Evolutionary conservation across 768 basidiomycete species (phyloP), one percentile per base, ranked within the genome.

Genomic region (Mycena vitilis): DNA sequence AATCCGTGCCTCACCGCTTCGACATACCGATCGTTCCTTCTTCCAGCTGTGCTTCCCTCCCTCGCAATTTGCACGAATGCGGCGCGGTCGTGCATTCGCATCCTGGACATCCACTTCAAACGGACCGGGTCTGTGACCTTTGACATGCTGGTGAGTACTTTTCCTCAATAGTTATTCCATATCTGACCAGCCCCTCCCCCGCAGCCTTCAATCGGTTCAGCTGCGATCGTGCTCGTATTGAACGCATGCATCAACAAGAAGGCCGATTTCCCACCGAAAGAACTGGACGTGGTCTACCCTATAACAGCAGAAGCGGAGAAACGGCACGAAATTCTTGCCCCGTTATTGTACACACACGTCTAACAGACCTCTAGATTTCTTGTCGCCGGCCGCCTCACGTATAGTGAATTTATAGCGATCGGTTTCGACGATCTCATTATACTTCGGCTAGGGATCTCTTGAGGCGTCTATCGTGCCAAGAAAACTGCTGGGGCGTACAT

Each of bases 31-130:
- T 60, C 22, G 51, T 37, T 42, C 47, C 18, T 13, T 2, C 25
- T 13, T 25, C 70, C 11, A 57, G 69, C 18, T 22, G 51, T 55
- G 1, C 78, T 87, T 42, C 85, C 88, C 84, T 53, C 90, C 0
- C 82, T 92, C 13, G 89, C 91, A 0, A 92, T 93, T 55, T 92
- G 91, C 75, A 87, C 88, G 38, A 93, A 91, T 60, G 86, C 92
- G 1, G 89, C 92, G 2, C 82, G 92, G 13, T 88, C 88, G 0
- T 87, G 84, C 54, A 83, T 83, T 23, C 89, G 89, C 51, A 82
- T 93, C 36, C 74, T 90, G 51, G 89, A 91, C 60, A 79, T 81
- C 10, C 76, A 37, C 2, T 15, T 36, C 30, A 30, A 30, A 15
- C 74, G 57, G 66, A 71, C 55, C 51, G 36, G 30, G 40, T 42